These are phyloP conservation scores for Fraxinus sp. DNA, from an alignment of 305 asterid species.

Conservation along the genomic window DNA sequence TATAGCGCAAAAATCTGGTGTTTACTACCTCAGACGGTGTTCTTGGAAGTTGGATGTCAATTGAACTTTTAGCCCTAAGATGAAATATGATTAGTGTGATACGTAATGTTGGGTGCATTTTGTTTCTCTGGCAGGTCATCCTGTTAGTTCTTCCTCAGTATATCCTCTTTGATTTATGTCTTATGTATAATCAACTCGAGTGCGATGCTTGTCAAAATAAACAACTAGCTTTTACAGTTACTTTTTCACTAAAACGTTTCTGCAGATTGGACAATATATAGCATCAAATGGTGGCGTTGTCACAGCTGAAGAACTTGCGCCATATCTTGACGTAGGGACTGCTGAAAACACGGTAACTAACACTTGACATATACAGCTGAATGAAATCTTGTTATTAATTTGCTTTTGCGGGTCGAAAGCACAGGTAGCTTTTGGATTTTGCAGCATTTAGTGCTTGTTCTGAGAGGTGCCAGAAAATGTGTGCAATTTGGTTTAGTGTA, in stretches of 20 bases:
- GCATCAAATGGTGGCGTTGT: slow-evolving; percentile 95
- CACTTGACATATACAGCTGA: slow-evolving; percentile 19
- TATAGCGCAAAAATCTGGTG: neutral
- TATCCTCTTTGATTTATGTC: slow-evolving; percentile 9
- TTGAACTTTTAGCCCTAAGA: neutral
- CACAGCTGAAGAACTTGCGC: slow-evolving; percentile 97
- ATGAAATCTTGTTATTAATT: slow-evolving; percentile 10
- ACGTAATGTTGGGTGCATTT: neutral
- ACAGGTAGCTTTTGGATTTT: slow-evolving; percentile 6
- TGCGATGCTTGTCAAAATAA: slow-evolving; percentile 6
- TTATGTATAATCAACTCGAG: slow-evolving; percentile 5
- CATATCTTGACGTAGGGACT: slow-evolving; percentile 82
- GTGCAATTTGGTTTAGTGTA: neutral
- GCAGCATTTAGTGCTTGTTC: slow-evolving; percentile 10
- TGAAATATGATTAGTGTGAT: neutral
- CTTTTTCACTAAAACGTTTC: neutral
- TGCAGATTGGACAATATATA: slow-evolving; percentile 87
- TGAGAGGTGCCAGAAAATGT: neutral
- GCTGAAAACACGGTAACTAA: slow-evolving; percentile 51
- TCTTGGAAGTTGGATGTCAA: neutral
- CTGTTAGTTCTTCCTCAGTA: slow-evolving; percentile 16
- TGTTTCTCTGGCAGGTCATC: neutral
- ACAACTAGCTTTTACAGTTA: neutral
- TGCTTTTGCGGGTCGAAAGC: slow-evolving; percentile 15
- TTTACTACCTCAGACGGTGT: neutral